Percentiles rank a stretch among this genome's conserved stretches.
phyloP scores from a whole-genome alignment of 2,329 filamentous ascomycete species.

The Pseudogymnoascus sp. region DNA sequence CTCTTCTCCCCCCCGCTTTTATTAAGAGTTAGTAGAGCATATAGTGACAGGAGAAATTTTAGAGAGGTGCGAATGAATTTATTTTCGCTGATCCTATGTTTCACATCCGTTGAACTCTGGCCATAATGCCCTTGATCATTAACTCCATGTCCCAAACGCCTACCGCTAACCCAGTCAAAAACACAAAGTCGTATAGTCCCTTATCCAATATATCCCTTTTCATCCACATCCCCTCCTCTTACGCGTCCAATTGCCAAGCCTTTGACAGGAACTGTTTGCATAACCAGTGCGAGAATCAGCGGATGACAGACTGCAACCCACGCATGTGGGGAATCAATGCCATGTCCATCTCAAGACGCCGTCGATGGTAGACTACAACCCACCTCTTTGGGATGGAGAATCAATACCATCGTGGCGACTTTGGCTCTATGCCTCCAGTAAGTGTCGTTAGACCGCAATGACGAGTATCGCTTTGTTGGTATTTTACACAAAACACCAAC shows the following conservation, averaged over 20 bases:
- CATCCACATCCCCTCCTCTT: background rate
- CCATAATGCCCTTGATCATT: background rate
- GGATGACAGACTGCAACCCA: conserved; percentile 3
- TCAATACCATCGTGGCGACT: background rate
- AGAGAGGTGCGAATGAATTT: background rate
- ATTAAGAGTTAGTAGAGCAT: background rate
- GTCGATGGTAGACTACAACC: background rate
- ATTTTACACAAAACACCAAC: background rate
- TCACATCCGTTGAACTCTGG: background rate
- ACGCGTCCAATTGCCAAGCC: background rate
- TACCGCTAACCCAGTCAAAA: conserved; percentile 1
- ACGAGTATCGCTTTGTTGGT: no score
- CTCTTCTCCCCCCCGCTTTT: background rate
- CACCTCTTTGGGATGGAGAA: background rate
- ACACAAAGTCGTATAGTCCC: background rate
- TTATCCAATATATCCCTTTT: background rate
- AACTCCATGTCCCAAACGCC: background rate
- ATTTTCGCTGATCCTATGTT: background rate
- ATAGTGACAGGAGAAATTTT: background rate
- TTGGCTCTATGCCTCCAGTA: background rate
- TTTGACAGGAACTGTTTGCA: no score
- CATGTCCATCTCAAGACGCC: background rate
- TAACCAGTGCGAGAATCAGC: background rate
- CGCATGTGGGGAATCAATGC: background rate
- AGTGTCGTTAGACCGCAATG: background rate